Percentiles rank a stretch among this genome's conserved stretches.
These are phyloP conservation scores for Leccinum incarnatum DNA, from an alignment of 768 basidiomycete genomes.

Conservation along the genomic window DNA sequence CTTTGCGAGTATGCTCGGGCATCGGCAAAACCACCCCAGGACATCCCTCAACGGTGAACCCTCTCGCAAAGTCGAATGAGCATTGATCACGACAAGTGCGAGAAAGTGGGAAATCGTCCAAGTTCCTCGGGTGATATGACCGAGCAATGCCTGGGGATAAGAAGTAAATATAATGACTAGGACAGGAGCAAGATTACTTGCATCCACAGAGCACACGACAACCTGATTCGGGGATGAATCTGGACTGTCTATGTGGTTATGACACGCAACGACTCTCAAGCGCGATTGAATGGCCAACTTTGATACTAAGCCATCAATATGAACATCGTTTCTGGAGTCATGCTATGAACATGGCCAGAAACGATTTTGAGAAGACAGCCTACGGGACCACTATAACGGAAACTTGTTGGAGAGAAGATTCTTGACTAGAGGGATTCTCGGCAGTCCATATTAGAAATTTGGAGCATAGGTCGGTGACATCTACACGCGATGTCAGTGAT, in stretches of 20 bases:
- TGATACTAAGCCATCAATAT: constrained; percentile 13
- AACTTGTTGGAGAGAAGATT: constrained; percentile 3
- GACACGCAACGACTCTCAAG: constrained; percentile 18
- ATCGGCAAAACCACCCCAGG: constrained; percentile 45
- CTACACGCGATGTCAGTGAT: constrained; percentile 11
- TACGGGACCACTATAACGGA: constrained; percentile 24
- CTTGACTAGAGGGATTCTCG: neutral
- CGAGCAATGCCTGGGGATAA: constrained; percentile 37
- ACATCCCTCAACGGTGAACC: constrained; percentile 42
- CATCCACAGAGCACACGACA: constrained; percentile 41
- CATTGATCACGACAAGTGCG: constrained; percentile 44
- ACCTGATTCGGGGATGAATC: constrained; percentile 31
- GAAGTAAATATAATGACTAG: constrained; percentile 3
- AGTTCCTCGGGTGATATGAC: constrained; percentile 36
- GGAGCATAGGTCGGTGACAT: constrained; percentile 16
- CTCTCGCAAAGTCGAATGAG: constrained; percentile 36
- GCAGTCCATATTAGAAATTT: constrained; percentile 21
- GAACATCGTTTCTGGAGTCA: constrained; percentile 9
- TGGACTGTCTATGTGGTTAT: constrained; percentile 9
- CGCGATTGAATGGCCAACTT: constrained; percentile 16
- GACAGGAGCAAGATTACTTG: constrained; percentile 23
- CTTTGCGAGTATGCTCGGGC: constrained; percentile 32
- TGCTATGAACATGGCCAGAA: constrained; percentile 1
- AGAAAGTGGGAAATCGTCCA: constrained; percentile 44
- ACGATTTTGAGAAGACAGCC: neutral